Evolutionary conservation across 2,329 filamentous ascomycete species (phyloP).

Genomic region (Colletotrichum endophyticum): DNA sequence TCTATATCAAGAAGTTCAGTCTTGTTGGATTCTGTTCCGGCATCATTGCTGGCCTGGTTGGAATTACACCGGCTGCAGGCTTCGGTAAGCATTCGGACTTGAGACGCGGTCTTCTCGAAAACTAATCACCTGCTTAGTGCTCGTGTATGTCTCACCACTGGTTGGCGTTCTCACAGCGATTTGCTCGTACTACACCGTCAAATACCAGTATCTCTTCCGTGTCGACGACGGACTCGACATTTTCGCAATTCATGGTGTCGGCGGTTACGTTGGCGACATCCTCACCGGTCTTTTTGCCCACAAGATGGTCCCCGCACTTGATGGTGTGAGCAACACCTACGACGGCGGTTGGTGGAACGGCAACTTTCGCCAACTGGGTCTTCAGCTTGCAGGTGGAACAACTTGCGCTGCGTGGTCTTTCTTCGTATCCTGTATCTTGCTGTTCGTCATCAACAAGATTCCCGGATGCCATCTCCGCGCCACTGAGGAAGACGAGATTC

Average conservation of each 20-base stretch:
- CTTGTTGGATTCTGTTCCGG: constrained; percentile 81
- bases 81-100: constrained; percentile 32
- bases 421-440: constrained; percentile 52
- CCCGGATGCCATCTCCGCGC: constrained; percentile 61
- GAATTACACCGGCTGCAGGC: constrained; percentile 84
- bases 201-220: constrained; percentile 54
- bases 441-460: constrained; percentile 62
- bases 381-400: constrained; percentile 61
- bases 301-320: constrained; percentile 51
- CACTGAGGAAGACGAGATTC: constrained; percentile 58
- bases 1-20: constrained; percentile 51
- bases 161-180: constrained; percentile 57
- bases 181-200: constrained; percentile 50
- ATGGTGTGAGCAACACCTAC: constrained; percentile 50
- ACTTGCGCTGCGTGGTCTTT: constrained; percentile 62
- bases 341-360: constrained; percentile 55
- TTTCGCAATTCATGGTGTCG: constrained; percentile 64
- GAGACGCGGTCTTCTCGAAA: not conserved
- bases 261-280: constrained; percentile 62
- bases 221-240: constrained; percentile 66
- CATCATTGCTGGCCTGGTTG: constrained; percentile 84
- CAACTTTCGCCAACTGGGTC: constrained; percentile 59
- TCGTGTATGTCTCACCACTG: constrained; percentile 54
- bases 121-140: constrained; percentile 29
- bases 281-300: constrained; percentile 64